These are phyloP conservation scores for Fraxinus americana DNA, from an alignment of 257 asterid genomes.

Conservation along the genomic window DNA sequence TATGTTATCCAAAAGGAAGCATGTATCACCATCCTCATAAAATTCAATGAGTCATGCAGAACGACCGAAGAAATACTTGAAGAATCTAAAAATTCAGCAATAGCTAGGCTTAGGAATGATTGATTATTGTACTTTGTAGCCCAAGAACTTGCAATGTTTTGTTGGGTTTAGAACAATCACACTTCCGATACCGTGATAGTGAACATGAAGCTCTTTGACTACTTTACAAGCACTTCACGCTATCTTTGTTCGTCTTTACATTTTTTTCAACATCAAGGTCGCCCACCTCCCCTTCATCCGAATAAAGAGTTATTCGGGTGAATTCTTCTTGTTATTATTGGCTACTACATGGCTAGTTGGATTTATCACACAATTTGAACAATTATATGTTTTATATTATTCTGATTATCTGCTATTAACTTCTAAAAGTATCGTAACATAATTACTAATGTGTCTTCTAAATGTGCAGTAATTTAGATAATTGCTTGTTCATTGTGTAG, in stretches of 20 bases:
- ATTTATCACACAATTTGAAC: neutral
- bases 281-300: slow-evolving; percentile 20
- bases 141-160: too few relatives aligned
- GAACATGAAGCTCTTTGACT: too few relatives aligned
- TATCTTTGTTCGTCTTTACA: slow-evolving; percentile 19
- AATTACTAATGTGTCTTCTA: too few relatives aligned
- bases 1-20: neutral
- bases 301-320: neutral
- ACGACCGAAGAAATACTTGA: too few relatives aligned
- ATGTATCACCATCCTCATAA: neutral
- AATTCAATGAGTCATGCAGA: neutral
- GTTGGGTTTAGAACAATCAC: too few relatives aligned
- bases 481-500: too few relatives aligned
- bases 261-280: slow-evolving; percentile 11
- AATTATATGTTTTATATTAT: slow-evolving; percentile 19
- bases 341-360: slow-evolving; percentile 1
- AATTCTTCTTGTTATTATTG: slow-evolving; percentile 5
- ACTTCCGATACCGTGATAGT: too few relatives aligned
- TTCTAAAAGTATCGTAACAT: neutral
- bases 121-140: neutral
- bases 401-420: slow-evolving; percentile 24
- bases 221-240: neutral
- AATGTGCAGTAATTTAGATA: too few relatives aligned
- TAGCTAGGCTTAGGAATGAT: neutral
- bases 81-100: neutral